Evolutionary conservation across 805 yeast genomes (phyloP).

Genomic region (Pichia sporocuriosa): DNA sequence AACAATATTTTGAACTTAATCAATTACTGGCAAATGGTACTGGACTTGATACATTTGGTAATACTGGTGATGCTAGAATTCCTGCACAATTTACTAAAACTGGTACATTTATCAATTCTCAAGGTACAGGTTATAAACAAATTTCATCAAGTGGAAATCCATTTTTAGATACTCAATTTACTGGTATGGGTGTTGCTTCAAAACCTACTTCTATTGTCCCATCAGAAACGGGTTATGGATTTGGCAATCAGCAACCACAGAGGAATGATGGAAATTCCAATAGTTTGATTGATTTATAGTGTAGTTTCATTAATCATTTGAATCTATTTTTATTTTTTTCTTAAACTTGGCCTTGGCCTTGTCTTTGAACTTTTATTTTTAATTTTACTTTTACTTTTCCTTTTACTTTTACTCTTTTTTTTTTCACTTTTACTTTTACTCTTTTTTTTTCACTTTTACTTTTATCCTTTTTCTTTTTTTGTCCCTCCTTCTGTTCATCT

Average conservation of each 20-base stretch:
- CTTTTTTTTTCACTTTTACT: too few relatives aligned
- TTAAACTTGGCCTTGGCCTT: background rate
- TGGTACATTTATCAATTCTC: constrained; percentile 74
- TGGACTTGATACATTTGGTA: constrained; percentile 91
- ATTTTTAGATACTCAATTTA: constrained; percentile 60
- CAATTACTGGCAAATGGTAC: constrained; percentile 77
- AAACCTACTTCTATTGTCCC: constrained; percentile 55
- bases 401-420: too few relatives aligned
- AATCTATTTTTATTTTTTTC: background rate
- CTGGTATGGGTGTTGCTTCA: constrained; percentile 39
- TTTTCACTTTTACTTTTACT: too few relatives aligned
- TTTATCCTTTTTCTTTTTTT: too few relatives aligned
- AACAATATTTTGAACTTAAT: constrained; percentile 66
- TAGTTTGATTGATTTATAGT: constrained; percentile 29
- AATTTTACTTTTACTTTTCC: too few relatives aligned
- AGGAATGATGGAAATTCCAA: constrained; percentile 22
- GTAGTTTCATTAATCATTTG: background rate
- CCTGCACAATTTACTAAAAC: constrained; percentile 91
- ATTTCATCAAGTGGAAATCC: constrained; percentile 48
- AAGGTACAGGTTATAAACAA: constrained; percentile 75
- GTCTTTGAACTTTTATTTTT: too few relatives aligned
- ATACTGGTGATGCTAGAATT: constrained; percentile 73
- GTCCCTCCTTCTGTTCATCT: too few relatives aligned
- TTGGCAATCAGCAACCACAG: constrained; percentile 64
- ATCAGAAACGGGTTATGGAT: constrained; percentile 89